Evolutionary conservation across 176 grass and related monocot species (phyloP).

Genomic region (Guadua angustifolia): DNA sequence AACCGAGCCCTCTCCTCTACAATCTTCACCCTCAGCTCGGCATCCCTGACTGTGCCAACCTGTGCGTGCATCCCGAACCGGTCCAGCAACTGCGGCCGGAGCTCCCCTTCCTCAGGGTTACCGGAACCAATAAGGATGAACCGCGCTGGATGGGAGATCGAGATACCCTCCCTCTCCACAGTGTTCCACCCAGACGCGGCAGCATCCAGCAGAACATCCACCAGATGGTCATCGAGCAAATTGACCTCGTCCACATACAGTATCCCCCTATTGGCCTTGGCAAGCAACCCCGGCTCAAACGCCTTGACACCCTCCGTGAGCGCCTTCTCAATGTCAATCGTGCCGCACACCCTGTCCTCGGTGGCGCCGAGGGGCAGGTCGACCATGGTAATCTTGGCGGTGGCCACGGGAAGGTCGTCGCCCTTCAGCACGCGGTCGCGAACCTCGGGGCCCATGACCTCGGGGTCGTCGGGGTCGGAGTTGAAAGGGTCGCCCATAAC

Average conservation of each 20-base stretch:
- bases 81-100: constrained; percentile 92
- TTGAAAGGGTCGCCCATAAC: constrained; percentile 95
- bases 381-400: constrained; percentile 91
- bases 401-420: constrained; percentile 52
- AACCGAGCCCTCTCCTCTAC: constrained; percentile 91
- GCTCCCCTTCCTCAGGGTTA: constrained; percentile 94
- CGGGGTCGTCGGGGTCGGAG: constrained; percentile 90
- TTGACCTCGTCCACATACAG: constrained; percentile 98
- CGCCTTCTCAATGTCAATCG: constrained; percentile 99
- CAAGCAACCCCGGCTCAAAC: constrained; percentile 89
- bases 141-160: constrained; percentile 90
- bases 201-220: constrained; percentile 87
- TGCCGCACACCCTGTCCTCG: constrained; percentile 95
- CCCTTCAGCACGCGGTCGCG: constrained; percentile 62
- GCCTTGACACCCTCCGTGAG: constrained; percentile 98
- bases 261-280: constrained; percentile 96
- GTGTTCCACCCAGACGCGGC: constrained; percentile 97
- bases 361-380: constrained; percentile 96
- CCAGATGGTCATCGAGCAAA: constrained; percentile 88
- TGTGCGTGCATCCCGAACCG: constrained; percentile 97
- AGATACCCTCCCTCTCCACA: constrained; percentile 98
- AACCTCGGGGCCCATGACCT: constrained; percentile 82
- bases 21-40: constrained; percentile 92
- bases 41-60: constrained; percentile 85
- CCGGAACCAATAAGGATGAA: constrained; percentile 98